A percentile compares a stretch with the other conserved stretches of the same genome.
phyloP scores from a whole-genome alignment of 1,139 yeast genomes.

The Lodderomyces pseudojiufengensis region DNA sequence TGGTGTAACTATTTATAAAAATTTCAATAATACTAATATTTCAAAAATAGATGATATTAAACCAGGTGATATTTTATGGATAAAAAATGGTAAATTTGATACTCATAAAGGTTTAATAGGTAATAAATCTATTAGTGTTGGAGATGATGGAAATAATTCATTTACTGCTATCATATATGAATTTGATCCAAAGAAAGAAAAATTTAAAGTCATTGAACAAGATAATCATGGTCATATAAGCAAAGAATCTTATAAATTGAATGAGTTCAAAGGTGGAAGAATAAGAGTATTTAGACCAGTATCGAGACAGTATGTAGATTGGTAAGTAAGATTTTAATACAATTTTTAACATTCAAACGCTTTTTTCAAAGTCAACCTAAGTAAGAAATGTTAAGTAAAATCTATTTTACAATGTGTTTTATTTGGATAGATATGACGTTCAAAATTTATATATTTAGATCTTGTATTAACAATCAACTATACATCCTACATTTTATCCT shows the following conservation, averaged over 20 bases:
- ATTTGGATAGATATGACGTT: too few species aligned
- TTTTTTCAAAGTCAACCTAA: too few species aligned
- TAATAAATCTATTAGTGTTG: slow-evolving; percentile 37
- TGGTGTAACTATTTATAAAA: slow-evolving; percentile 68
- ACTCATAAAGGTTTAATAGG: slow-evolving; percentile 66
- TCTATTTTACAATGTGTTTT: too few species aligned
- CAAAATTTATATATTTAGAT: too few species aligned
- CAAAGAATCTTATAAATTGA: slow-evolving; percentile 60
- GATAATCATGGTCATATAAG: slow-evolving; percentile 52
- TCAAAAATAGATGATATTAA: slow-evolving; percentile 59
- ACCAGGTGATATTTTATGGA: slow-evolving; percentile 81
- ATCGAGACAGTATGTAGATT: neutral
- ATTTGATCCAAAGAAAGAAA: slow-evolving; percentile 71
- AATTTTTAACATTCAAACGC: too few species aligned
- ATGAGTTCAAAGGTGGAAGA: slow-evolving; percentile 76
- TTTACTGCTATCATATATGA: slow-evolving; percentile 50
- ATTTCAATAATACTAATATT: slow-evolving; percentile 44
- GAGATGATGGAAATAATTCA: slow-evolving; percentile 27
- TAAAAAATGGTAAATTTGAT: slow-evolving; percentile 70
- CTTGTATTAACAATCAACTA: too few species aligned
- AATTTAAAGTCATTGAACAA: slow-evolving; percentile 70
- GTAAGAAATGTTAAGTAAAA: too few species aligned
- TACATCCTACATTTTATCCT: too few species aligned
- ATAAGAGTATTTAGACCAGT: slow-evolving; percentile 81
- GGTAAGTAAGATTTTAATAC: too few species aligned